These are phyloP conservation scores for Pseudozyma hubeiensis DNA, from an alignment of 1,284 basidiomycete species.

Conservation along the genomic window DNA sequence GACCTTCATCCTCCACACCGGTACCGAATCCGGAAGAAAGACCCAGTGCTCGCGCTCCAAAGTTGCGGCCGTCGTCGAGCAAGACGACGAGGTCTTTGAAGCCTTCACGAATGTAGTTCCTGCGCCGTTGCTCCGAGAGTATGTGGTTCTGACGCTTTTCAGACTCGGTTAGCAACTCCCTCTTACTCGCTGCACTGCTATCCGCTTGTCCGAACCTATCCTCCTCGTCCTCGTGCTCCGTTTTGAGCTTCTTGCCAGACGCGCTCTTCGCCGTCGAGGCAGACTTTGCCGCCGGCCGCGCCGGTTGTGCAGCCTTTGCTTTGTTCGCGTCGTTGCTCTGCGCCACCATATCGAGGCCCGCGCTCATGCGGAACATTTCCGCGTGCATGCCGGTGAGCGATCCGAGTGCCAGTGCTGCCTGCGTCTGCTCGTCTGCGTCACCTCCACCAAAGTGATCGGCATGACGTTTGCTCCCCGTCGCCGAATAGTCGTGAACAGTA, in stretches of 20 bases:
- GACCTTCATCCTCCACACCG: conserved; percentile 66
- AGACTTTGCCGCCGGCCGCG: conserved; percentile 11
- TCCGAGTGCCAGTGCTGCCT: conserved; percentile 40
- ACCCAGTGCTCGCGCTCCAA: conserved; percentile 65
- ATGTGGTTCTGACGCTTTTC: conserved; percentile 66
- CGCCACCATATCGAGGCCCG: conserved; percentile 35
- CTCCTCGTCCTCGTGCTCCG: conserved; percentile 51
- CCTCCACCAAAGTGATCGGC: conserved; percentile 33
- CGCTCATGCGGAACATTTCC: conserved; percentile 53
- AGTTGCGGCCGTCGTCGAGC: conserved; percentile 62
- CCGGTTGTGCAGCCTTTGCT: conserved; percentile 10
- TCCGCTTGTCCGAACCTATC: conserved; percentile 4
- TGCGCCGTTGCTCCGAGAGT: conserved; percentile 63
- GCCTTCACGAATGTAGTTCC: conserved; percentile 66
- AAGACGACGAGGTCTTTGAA: conserved; percentile 66
- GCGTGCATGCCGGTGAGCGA: conserved; percentile 50
- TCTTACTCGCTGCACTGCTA: conserved; percentile 24
- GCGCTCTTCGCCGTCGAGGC: conserved; percentile 4
- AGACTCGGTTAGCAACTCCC: conserved; percentile 58
- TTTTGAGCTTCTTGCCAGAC: conserved; percentile 55
- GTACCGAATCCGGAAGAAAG: conserved; percentile 64
- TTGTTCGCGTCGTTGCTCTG: conserved; percentile 2
- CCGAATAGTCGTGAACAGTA: conserved; percentile 22
- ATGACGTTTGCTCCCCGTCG: conserved; percentile 45
- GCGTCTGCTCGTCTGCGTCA: conserved; percentile 46